Base-by-base conservation (phyloP, 2,329 filamentous ascomycete species). In the Orbilia javanica region DNA sequence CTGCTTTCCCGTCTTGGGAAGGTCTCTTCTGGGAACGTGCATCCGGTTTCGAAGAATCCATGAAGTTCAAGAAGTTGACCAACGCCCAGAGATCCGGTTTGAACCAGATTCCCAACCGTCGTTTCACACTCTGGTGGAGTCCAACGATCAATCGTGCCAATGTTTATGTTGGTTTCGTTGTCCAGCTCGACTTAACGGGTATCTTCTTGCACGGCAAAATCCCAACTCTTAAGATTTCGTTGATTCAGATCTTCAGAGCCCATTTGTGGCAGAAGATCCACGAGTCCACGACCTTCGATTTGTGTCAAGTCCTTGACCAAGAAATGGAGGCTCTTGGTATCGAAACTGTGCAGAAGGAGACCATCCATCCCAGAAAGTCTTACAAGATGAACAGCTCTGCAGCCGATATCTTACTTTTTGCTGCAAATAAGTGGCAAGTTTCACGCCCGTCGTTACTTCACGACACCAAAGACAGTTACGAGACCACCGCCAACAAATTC, bases 331-430 rank as follows among this genome's bases (percentile, higher is more conserved):
- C 96, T 34, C 87, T 99, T 3, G 94, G 94, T 39, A 97, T 99
- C 74, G 96, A 99, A 85, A 96, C 94, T 1, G 96, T 98, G 3
- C 96, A 99, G 84, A 99, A 99, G 85, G 96, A 99, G 86, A 98
- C 96, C 0, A 99, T 99, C 76, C 96, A 99, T 87, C 96, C 96
- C 65, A 90, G 96, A 89, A 99, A 99, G 86, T 97, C 94, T 3
- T 99, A 99, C 89, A 99, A 99, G 89, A 99, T 99, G 96, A 99
- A 99, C 87, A 97, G 94, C 82, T 98, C 95, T 73, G 98, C 96
- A 82, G 96, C 96, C 3, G 96, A 99, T 84, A 97, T 99, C 80
- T 88, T 98, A 68, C 89, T 99, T 8, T 99, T 99, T 83, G 95
- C 96, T 42, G 97, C 92, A 80, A 96, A 98, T 86, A 99, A 98